Conservation (phyloP, 2,329 filamentous ascomycete genomes). For the Ilyonectria mors-panacis region DNA sequence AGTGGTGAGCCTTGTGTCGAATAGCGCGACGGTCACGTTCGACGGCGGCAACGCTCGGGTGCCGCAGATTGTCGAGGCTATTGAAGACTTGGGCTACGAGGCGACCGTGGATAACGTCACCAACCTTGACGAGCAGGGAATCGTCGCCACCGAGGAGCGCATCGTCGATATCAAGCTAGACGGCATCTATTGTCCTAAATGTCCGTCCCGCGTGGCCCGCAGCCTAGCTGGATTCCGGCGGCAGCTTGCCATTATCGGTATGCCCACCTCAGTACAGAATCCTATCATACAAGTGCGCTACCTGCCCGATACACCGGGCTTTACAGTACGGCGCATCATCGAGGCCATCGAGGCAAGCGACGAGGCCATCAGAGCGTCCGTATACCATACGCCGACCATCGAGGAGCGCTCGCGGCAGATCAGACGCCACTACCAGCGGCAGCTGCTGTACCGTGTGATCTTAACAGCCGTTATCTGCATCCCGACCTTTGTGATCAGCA, state of each 20-base stretch:
- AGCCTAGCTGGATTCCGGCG: conserved; percentile 67
- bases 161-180: conserved; percentile 76
- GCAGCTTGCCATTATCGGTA: conserved; percentile 63
- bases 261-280: conserved; percentile 54
- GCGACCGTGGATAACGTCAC: conserved; percentile 69
- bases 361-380: conserved; percentile 73
- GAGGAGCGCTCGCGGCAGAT: conserved; percentile 86
- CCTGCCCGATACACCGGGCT: conserved; percentile 73
- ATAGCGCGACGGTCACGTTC: conserved; percentile 76
- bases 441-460: conserved; percentile 77
- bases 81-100: conserved; percentile 77
- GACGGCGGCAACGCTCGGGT: conserved; percentile 49
- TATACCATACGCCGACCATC: conserved; percentile 86
- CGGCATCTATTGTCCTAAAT: conserved; percentile 83
- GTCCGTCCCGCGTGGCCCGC: conserved; percentile 70
- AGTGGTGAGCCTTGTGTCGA: conserved; percentile 75
- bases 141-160: conserved; percentile 56
- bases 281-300: conserved; percentile 82
- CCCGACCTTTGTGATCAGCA: conserved; percentile 88
- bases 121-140: conserved; percentile 59
- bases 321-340: conserved; percentile 84
- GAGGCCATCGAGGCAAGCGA: conserved; percentile 77
- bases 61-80: conserved; percentile 59
- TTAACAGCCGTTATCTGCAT: conserved; percentile 80
- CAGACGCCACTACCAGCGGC: conserved; percentile 76